Base-by-base conservation (phyloP, 192 early-diverging fungal species). In the Coemansia sp. region DNA sequence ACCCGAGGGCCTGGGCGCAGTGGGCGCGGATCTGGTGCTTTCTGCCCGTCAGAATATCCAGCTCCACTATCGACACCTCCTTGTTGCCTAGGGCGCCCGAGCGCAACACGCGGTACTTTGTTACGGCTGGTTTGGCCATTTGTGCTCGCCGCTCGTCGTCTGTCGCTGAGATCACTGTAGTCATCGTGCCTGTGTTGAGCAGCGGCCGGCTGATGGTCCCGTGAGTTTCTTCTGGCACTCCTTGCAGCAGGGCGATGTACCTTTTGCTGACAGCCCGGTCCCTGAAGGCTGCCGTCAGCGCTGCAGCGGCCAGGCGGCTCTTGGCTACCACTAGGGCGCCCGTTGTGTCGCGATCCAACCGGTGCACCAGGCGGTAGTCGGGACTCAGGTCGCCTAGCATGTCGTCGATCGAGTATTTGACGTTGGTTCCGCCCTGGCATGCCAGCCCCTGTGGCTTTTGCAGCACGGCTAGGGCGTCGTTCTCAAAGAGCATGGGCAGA, bases 21-120 rank as follows among this genome's bases (percentile, higher is more conserved):
- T 79, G 76, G 9, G 59, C 76, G 11, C 76, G 69, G 14, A 79
- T 68, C 57, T 79, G 76, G 38, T 79, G 76, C 41, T 79, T 79
- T 9, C 76, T 20, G 35, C 76, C 76, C 2, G 76, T 79, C 31
- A 69, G 8, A 16, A 75, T 69, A 31, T 66, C 64, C 11, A 75
- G 23, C 28, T 65, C 68, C 0, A 75, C 59, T 0, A 75, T 41
- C 5, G 63, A 18, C 3, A 75, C 53, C 8, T 52, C 36, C 31
- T 34, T 23, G 1, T 14, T 42, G 6, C 38, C 37, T 28, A 65
- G 48, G 21, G 18, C 35, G 18, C 73, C 73, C 3, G 62, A 66
- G 0, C 47, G 35, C 26, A 75, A 10, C 0, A 69, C 68, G 25
- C 41, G 47, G 62, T 66, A 75, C 28, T 57, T 70, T 70, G 59